Conservation (phyloP, 352 stramenopile species). For the Pythium graminicola region DNA sequence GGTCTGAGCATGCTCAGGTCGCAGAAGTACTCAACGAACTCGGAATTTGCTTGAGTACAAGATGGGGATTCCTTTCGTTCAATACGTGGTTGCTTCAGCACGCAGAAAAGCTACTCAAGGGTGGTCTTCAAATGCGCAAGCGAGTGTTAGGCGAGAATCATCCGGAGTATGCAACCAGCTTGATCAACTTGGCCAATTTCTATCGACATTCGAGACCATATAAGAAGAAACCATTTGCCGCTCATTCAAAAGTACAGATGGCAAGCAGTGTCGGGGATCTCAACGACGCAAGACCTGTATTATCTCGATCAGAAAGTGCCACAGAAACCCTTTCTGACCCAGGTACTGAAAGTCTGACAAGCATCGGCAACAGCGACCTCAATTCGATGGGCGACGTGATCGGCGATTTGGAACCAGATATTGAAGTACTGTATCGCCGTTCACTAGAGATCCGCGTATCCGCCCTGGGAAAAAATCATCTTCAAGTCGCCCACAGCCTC, state of each 20-base stretch:
- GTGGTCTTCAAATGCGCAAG: constrained; percentile 57
- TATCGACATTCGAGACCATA: constrained; percentile 63
- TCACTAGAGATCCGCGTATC: constrained; percentile 72
- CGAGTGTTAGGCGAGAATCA: constrained; percentile 67
- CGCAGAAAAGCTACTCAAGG: constrained; percentile 62
- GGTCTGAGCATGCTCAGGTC: constrained; percentile 68
- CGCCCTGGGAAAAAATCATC: constrained; percentile 57
- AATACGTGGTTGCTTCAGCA: constrained; percentile 74
- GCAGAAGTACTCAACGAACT: constrained; percentile 77
- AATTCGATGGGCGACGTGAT: constrained; percentile 2
- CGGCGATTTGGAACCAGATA: constrained; percentile 33
- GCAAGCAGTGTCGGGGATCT: constrained; percentile 14
- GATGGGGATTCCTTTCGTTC: constrained; percentile 61
- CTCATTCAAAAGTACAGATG: constrained; percentile 8
- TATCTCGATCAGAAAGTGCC: constrained; percentile 10
- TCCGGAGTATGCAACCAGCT: constrained; percentile 70
- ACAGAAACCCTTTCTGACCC: constrained; percentile 7
- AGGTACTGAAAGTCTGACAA: constrained; percentile 17
- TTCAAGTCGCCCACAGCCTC: constrained; percentile 70
- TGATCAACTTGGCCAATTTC: constrained; percentile 83
- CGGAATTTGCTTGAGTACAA: constrained; percentile 68
- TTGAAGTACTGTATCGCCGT: constrained; percentile 65
- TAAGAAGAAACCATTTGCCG: constrained; percentile 13
- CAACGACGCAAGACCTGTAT: constrained; percentile 16
- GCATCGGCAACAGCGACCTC: constrained; percentile 16